Conservation (phyloP, 495 filamentous ascomycete genomes). For the Pseudomonodictys pantanalensis region DNA sequence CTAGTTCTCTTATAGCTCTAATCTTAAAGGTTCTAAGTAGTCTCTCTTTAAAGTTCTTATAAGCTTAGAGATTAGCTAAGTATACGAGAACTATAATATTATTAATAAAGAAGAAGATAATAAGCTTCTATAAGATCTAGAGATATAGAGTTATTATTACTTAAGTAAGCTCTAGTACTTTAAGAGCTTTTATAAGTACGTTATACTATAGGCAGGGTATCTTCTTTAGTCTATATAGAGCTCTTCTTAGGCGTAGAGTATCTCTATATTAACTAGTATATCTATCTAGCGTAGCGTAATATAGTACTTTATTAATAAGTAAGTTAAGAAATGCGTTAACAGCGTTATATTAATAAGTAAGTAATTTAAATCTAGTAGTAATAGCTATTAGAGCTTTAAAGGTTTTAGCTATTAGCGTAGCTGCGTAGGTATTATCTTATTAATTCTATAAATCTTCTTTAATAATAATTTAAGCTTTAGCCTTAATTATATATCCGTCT, state of each 20-base stretch:
- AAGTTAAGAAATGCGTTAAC: constrained; percentile 11
- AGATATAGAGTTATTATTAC: neutral
- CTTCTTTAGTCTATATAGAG: constrained; percentile 22
- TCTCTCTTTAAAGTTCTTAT: neutral
- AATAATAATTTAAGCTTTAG: constrained; percentile 15
- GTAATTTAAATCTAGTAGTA: constrained; percentile 2
- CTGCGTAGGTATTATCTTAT: constrained; percentile 11
- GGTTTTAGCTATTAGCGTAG: constrained; percentile 9
- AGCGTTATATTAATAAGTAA: constrained; percentile 6
- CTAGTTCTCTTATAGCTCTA: neutral
- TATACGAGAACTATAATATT: neutral
- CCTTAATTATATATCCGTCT: constrained; percentile 14
- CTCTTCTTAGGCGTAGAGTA: neutral
- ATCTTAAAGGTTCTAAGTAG: neutral
- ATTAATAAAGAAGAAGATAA: constrained; percentile 6
- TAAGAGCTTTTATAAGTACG: constrained; percentile 4
- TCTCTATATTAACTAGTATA: neutral
- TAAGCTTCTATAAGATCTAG: neutral
- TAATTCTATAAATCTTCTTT: constrained; percentile 12
- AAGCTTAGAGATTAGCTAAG: neutral
- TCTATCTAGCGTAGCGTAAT: constrained; percentile 1
- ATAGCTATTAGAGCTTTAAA: constrained; percentile 14
- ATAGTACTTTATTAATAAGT: neutral
- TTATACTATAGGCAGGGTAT: constrained; percentile 18
- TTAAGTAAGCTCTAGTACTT: constrained; percentile 3